Conservation (phyloP, 108 stramenopile species). For the Cylindrotheca fusiformis region DNA sequence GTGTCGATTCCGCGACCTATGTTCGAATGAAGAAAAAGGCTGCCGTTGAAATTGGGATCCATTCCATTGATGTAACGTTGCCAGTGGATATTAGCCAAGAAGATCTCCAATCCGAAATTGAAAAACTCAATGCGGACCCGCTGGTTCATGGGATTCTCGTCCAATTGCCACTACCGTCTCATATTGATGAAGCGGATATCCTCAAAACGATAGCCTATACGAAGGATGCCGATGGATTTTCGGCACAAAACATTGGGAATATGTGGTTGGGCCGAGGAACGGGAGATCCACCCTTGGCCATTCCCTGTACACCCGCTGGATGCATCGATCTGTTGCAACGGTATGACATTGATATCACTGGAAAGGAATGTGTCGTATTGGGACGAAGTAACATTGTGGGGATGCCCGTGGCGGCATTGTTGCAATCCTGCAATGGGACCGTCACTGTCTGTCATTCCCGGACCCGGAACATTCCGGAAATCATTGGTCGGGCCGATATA, state of each 20-base stretch:
- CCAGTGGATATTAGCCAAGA: slow-evolving; percentile 72
- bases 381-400: slow-evolving; percentile 87
- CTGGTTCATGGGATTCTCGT: slow-evolving; percentile 94
- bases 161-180: slow-evolving; percentile 89
- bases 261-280: slow-evolving; percentile 40
- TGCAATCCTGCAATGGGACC: slow-evolving; percentile 85
- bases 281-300: slow-evolving; percentile 47
- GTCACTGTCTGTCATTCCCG: slow-evolving; percentile 92
- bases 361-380: slow-evolving; percentile 90
- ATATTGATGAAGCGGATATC: slow-evolving; percentile 78
- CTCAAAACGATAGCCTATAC: slow-evolving; percentile 54
- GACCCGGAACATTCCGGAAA: slow-evolving; percentile 68
- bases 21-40: slow-evolving; percentile 97
- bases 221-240: slow-evolving; percentile 96
- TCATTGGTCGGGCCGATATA: slow-evolving; percentile 87
- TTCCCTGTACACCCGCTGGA: slow-evolving; percentile 83
- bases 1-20: slow-evolving; percentile 89
- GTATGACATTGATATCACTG: slow-evolving; percentile 71
- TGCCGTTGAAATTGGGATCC: slow-evolving; percentile 77
- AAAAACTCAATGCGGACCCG: slow-evolving; percentile 68
- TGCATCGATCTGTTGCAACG: slow-evolving; percentile 94
- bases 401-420: slow-evolving; percentile 86
- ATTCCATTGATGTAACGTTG: slow-evolving; percentile 69
- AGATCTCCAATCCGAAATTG: slow-evolving; percentile 58
- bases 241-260: slow-evolving; percentile 80